Conservation (phyloP, 1,284 basidiomycete genomes). For the Tilletiopsis washingtonensis region DNA sequence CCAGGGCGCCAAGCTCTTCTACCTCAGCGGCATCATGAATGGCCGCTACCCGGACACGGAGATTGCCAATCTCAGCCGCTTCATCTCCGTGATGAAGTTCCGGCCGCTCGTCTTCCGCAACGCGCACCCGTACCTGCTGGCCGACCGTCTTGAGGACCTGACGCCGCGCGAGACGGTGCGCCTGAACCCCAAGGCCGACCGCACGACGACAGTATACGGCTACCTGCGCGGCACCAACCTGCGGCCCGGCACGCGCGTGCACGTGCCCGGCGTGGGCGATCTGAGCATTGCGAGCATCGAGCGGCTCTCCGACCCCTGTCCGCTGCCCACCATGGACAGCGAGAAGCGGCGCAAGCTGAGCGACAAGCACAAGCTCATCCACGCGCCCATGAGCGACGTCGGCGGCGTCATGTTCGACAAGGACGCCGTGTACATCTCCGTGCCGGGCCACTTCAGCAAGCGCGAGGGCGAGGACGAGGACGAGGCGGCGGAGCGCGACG, state of each 20-base stretch:
- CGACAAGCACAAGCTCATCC: slow-evolving; percentile 89
- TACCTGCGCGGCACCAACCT: slow-evolving; percentile 61
- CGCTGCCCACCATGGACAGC: slow-evolving; percentile 79
- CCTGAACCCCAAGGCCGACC: slow-evolving; percentile 75
- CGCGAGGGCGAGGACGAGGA: slow-evolving; percentile 52
- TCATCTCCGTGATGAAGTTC: slow-evolving; percentile 98
- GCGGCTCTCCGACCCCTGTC: slow-evolving; percentile 83
- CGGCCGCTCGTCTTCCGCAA: slow-evolving; percentile 94
- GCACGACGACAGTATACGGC: slow-evolving; percentile 86
- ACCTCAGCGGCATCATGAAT: slow-evolving; percentile 93
- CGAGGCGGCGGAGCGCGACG: slow-evolving; percentile 55
- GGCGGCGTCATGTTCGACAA: slow-evolving; percentile 97
- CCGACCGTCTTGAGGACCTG: slow-evolving; percentile 88
- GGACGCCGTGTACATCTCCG: slow-evolving; percentile 96
- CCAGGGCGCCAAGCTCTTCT: slow-evolving; percentile 96
- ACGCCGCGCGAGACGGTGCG: slow-evolving; percentile 79
- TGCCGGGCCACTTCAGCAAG: slow-evolving; percentile 74
- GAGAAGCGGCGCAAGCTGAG: slow-evolving; percentile 88
- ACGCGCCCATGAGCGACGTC: slow-evolving; percentile 97
- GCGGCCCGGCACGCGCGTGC: slow-evolving; percentile 67
- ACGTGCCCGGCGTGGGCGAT: slow-evolving; percentile 88
- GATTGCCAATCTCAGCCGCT: slow-evolving; percentile 82
- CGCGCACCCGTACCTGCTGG: slow-evolving; percentile 88
- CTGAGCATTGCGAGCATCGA: slow-evolving; percentile 67
- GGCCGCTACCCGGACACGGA: slow-evolving; percentile 96